Conservation (phyloP, 2,329 filamentous ascomycete genomes). For the Fusarium sambucinum region DNA sequence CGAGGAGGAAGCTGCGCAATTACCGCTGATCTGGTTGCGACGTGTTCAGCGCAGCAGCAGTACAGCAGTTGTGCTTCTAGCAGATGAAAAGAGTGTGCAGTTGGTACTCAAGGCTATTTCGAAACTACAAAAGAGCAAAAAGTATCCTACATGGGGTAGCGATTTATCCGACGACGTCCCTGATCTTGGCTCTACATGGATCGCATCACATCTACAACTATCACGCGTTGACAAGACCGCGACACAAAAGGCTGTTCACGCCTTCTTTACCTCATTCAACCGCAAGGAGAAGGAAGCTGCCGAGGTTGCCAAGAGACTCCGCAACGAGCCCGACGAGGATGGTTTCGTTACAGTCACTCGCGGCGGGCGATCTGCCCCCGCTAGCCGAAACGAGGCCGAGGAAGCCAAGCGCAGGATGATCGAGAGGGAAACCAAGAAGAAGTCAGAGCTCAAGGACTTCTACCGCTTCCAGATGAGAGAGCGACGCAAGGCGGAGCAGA, state of each 20-base stretch:
- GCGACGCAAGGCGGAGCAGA: constrained; percentile 80
- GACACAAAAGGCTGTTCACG: constrained; percentile 81
- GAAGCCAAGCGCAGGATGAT: constrained; percentile 69
- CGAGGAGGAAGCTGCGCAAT: constrained; percentile 68
- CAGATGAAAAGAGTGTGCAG: constrained; percentile 83
- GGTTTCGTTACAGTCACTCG: constrained; percentile 93
- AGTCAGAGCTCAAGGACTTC: constrained; percentile 76
- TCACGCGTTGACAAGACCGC: constrained; percentile 75
- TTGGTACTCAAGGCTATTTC: constrained; percentile 80
- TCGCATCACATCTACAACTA: constrained; percentile 76
- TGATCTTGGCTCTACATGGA: constrained; percentile 67
- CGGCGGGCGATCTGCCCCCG: constrained; percentile 80
- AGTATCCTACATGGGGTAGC: constrained; percentile 76
- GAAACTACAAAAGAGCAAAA: constrained; percentile 70
- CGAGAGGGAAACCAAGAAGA: constrained; percentile 73
- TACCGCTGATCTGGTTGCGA: constrained; percentile 81
- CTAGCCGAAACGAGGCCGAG: constrained; percentile 77
- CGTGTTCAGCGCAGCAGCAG: constrained; percentile 78
- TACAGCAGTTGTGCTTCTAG: constrained; percentile 84
- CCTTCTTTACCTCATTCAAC: constrained; percentile 87
- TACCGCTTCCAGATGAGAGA: constrained; percentile 87
- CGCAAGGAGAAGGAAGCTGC: constrained; percentile 74
- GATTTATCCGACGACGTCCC: constrained; percentile 68
- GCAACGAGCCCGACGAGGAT: constrained; percentile 90
- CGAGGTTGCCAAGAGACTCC: constrained; percentile 72